Conservation (phyloP, 2,329 filamentous ascomycete species). For the Fusarium papillatum region DNA sequence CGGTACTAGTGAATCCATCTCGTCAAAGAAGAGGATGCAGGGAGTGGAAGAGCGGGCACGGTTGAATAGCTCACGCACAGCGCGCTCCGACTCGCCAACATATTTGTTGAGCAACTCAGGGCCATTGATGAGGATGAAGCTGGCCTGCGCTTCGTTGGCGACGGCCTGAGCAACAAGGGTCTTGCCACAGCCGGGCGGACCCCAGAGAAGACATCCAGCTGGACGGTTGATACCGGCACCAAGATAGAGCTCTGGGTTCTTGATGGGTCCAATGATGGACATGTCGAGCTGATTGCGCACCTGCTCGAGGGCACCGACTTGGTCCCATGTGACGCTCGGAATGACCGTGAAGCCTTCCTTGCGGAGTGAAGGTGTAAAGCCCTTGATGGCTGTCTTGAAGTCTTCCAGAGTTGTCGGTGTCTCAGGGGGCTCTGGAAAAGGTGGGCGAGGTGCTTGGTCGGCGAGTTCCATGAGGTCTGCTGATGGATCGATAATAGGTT, state of each 20-base stretch:
- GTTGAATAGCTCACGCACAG: conserved; percentile 91
- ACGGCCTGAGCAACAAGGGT: conserved; percentile 97
- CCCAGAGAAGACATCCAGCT: conserved; percentile 94
- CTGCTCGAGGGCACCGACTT: conserved; percentile 87
- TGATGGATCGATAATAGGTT: background rate
- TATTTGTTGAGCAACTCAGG: conserved; percentile 98
- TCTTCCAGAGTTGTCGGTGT: conserved; percentile 56
- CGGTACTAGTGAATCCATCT: conserved; percentile 93
- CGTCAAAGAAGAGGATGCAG: conserved; percentile 98
- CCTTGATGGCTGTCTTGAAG: conserved; percentile 81
- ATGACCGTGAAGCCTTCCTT: conserved; percentile 96
- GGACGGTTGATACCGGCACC: conserved; percentile 84
- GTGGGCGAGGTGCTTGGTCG: background rate
- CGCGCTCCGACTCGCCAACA: conserved; percentile 95
- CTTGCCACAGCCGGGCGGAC: conserved; percentile 96
- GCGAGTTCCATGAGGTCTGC: conserved; percentile 36
- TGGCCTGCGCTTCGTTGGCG: conserved; percentile 94
- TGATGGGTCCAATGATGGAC: conserved; percentile 92
- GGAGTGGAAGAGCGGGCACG: conserved; percentile 89
- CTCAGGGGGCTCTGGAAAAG: conserved; percentile 5
- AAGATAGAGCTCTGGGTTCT: conserved; percentile 82
- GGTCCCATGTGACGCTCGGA: conserved; percentile 91
- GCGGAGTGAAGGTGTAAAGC: conserved; percentile 73
- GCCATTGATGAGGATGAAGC: conserved; percentile 98
- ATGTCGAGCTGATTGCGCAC: conserved; percentile 86